Conservation (phyloP, 2,329 filamentous ascomycete genomes). For the Aspergillus melleus region DNA sequence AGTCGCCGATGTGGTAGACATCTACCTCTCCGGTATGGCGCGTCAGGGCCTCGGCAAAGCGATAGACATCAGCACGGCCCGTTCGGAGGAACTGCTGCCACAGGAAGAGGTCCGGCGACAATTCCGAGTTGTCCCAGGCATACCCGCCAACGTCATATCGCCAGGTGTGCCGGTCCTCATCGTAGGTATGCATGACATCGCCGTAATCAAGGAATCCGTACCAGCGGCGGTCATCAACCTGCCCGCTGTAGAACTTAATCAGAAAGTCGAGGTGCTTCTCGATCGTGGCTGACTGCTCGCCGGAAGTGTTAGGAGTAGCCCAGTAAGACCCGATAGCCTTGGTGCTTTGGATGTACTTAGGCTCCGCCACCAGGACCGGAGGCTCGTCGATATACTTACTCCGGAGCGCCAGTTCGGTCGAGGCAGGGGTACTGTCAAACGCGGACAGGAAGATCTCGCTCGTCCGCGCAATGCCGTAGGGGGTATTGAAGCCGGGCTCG, state of each 20-base stretch:
- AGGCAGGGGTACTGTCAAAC: conserved; percentile 55
- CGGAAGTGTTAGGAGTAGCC: conserved; percentile 39
- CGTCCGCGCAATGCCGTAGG: conserved; percentile 59
- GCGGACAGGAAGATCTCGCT: conserved; percentile 58
- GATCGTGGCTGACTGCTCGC: conserved; percentile 39
- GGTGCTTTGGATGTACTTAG: conserved; percentile 53
- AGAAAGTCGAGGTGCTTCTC: conserved; percentile 59
- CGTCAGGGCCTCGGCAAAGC: conserved; percentile 59
- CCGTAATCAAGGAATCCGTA: conserved; percentile 65
- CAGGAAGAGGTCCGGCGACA: conserved; percentile 63
- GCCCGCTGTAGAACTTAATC: conserved; percentile 55
- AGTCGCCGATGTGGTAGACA: conserved; percentile 60
- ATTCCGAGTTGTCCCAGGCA: conserved; percentile 65
- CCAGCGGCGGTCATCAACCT: conserved; percentile 60
- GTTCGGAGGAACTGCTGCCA: conserved; percentile 65
- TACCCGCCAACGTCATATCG: conserved; percentile 64
- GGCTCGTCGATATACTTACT: conserved; percentile 52
- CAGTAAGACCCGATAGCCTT: conserved; percentile 59
- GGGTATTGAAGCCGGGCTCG: conserved; percentile 56
- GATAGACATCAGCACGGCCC: conserved; percentile 57
- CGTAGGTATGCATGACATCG: conserved; percentile 65
- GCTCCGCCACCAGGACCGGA: conserved; percentile 52
- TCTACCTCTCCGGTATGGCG: conserved; percentile 63
- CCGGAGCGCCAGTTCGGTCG: conserved; percentile 47
- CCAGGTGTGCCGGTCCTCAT: conserved; percentile 60